phyloP scores from a whole-genome alignment of 805 yeast genomes.

The Yamadazyma tumulicola region DNA sequence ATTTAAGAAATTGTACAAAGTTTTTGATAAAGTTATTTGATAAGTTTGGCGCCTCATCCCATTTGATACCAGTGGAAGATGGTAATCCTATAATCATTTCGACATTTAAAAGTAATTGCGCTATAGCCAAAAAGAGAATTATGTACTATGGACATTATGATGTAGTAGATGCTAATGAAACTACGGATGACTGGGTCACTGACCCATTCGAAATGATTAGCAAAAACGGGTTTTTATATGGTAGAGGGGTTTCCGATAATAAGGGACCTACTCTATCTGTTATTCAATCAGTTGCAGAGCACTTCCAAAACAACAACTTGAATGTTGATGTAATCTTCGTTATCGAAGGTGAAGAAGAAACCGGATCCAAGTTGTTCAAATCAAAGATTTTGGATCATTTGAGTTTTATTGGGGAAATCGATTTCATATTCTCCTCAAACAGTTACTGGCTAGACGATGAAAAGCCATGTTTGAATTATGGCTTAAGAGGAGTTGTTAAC shows the following conservation, averaged over 20 bases:
- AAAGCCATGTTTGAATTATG: slow-evolving; percentile 90
- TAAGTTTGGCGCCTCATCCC: slow-evolving; percentile 63
- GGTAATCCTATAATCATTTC: slow-evolving; percentile 89
- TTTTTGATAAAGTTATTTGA: slow-evolving; percentile 60
- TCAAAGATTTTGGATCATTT: slow-evolving; percentile 54
- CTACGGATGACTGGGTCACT: slow-evolving; percentile 62
- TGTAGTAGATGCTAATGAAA: slow-evolving; percentile 74
- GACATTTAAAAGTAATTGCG: slow-evolving; percentile 48
- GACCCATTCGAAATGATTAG: slow-evolving; percentile 77
- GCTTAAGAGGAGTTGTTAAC: slow-evolving; percentile 87
- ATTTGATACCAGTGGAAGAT: slow-evolving; percentile 68
- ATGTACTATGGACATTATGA: slow-evolving; percentile 97
- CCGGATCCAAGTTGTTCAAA: slow-evolving; percentile 85
- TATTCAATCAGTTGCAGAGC: slow-evolving; percentile 78
- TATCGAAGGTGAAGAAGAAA: slow-evolving; percentile 94
- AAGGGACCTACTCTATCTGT: slow-evolving; percentile 92
- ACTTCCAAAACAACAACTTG: slow-evolving; percentile 49
- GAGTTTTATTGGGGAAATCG: slow-evolving; percentile 56
- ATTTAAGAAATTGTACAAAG: slow-evolving; percentile 83
- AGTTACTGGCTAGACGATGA: slow-evolving; percentile 91
- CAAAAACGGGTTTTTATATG: slow-evolving; percentile 80
- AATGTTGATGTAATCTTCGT: slow-evolving; percentile 74
- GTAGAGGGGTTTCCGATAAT: slow-evolving; percentile 91
- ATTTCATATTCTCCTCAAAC: slow-evolving; percentile 86
- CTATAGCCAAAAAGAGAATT: slow-evolving; percentile 33